Evolutionary conservation across 331 rosid genomes (phyloP).

Genomic region (Phaseolus coccineus): DNA sequence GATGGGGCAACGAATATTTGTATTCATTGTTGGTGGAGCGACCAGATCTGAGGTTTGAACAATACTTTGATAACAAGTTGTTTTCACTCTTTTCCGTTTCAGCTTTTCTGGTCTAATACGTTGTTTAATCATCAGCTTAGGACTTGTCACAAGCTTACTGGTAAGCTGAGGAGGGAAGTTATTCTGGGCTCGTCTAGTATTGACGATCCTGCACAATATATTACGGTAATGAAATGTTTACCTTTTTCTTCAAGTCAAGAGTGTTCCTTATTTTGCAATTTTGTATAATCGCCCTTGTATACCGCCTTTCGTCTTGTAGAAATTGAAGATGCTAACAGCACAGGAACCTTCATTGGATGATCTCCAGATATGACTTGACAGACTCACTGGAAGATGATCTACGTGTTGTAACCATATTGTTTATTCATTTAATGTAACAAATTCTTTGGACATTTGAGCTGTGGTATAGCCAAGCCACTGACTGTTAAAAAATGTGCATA

Average conservation of each 20-base stretch:
- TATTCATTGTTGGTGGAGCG: slow-evolving; percentile 95
- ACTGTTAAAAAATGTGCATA: slow-evolving; percentile 52
- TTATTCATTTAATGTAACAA: slow-evolving; percentile 45
- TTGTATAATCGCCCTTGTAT: slow-evolving; percentile 19
- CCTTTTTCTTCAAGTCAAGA: slow-evolving; percentile 1
- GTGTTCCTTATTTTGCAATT: slow-evolving; percentile 27
- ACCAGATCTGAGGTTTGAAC: slow-evolving; percentile 89
- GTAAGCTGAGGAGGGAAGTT: slow-evolving; percentile 84
- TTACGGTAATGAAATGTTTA: slow-evolving; percentile 64
- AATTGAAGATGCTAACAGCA: slow-evolving; percentile 77
- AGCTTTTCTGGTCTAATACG: slow-evolving; percentile 38
- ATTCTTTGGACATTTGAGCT: slow-evolving; percentile 48
- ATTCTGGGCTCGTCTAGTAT: slow-evolving; percentile 85
- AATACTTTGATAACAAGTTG: slow-evolving; percentile 13
- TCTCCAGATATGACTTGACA: slow-evolving; percentile 70
- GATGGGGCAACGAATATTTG: slow-evolving; percentile 91
- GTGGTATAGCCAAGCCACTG: slow-evolving; percentile 43
- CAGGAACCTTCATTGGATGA: slow-evolving; percentile 86
- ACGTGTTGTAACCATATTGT: slow-evolving; percentile 51
- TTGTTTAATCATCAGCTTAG: slow-evolving; percentile 73
- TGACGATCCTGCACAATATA: slow-evolving; percentile 89
- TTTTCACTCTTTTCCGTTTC: slow-evolving; percentile 11
- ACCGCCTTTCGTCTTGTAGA: slow-evolving; percentile 53
- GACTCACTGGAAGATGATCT: slow-evolving; percentile 43
- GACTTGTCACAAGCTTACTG: slow-evolving; percentile 90